A percentile compares a stretch with the other conserved stretches of the same genome.
phyloP scores from a whole-genome alignment of 208 protist genomes.

The Trypanosoma platydactyli region DNA sequence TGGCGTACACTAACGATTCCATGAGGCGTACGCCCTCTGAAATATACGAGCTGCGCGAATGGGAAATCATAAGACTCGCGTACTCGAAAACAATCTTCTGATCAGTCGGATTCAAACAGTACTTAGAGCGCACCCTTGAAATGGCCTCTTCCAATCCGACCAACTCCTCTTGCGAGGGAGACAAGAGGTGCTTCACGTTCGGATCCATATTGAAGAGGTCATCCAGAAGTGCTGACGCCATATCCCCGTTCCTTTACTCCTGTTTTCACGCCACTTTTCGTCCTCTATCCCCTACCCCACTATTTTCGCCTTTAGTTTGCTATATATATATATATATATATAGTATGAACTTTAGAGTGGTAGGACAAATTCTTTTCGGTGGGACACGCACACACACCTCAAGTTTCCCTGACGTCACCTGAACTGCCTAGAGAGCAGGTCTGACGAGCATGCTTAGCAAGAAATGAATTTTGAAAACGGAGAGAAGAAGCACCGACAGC shows the following conservation, averaged over 20 bases:
- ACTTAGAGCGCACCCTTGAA: slow-evolving; percentile 29
- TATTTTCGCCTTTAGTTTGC: slow-evolving; percentile 8
- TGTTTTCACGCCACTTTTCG: slow-evolving; percentile 6
- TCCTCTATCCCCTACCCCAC: not conserved
- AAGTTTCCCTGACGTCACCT: not conserved
- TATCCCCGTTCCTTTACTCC: slow-evolving; percentile 6
- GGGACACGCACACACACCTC: not conserved
- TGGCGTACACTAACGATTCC: slow-evolving; percentile 54
- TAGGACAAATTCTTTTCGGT: not conserved
- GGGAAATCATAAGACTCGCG: slow-evolving; percentile 62
- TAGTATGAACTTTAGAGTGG: no score
- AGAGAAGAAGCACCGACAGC: no score
- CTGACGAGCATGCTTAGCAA: no score
- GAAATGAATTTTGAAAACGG: no score
- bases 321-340: no score
- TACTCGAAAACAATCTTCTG: slow-evolving; percentile 54
- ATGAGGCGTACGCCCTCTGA: slow-evolving; percentile 71
- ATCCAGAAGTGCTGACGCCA: slow-evolving; percentile 24
- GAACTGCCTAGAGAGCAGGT: no score
- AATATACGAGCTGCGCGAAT: slow-evolving; percentile 47
- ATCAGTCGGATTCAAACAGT: slow-evolving; percentile 35
- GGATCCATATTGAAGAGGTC: slow-evolving; percentile 55
- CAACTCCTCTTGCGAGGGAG: slow-evolving; percentile 53
- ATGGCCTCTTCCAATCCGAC: slow-evolving; percentile 51
- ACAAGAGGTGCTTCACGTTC: slow-evolving; percentile 40